Percentiles rank a stretch among this genome's conserved stretches.
These are phyloP conservation scores for Microsporum canis DNA, from an alignment of 2,329 filamentous ascomycete genomes.

Conservation along the genomic window DNA sequence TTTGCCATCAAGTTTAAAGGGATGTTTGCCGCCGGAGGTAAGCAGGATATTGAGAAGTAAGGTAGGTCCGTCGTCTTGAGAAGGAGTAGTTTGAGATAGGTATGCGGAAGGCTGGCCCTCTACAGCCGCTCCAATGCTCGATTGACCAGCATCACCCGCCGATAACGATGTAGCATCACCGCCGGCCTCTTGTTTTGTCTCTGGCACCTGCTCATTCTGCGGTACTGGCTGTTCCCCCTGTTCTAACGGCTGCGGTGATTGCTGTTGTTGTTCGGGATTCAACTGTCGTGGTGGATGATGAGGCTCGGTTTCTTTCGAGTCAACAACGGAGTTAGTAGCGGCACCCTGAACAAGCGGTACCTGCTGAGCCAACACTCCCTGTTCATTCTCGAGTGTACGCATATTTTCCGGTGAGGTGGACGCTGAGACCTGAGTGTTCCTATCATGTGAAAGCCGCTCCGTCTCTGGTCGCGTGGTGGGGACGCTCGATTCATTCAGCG, in stretches of 20 bases:
- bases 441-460: not conserved
- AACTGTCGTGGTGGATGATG: not conserved
- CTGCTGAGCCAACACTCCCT: not conserved
- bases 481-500: not conserved
- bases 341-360: not conserved
- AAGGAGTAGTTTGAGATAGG: not conserved
- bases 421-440: not conserved
- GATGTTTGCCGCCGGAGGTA: conserved; percentile 70
- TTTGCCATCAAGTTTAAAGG: conserved; percentile 78
- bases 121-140: not conserved
- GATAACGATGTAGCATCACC: not conserved
- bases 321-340: not conserved
- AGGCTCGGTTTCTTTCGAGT: not conserved
- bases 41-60: conserved; percentile 47
- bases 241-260: not conserved
- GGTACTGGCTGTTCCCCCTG: not conserved
- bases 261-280: not conserved
- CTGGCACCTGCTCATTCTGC: not conserved
- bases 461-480: not conserved
- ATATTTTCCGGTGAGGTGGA: not conserved
- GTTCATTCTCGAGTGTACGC: not conserved
- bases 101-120: not conserved
- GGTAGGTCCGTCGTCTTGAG: not conserved
- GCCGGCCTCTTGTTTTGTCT: not conserved
- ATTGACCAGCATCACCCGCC: not conserved